These are phyloP conservation scores for Amphirosellinia nigrospora DNA, from an alignment of 495 filamentous ascomycete species.

Conservation along the genomic window DNA sequence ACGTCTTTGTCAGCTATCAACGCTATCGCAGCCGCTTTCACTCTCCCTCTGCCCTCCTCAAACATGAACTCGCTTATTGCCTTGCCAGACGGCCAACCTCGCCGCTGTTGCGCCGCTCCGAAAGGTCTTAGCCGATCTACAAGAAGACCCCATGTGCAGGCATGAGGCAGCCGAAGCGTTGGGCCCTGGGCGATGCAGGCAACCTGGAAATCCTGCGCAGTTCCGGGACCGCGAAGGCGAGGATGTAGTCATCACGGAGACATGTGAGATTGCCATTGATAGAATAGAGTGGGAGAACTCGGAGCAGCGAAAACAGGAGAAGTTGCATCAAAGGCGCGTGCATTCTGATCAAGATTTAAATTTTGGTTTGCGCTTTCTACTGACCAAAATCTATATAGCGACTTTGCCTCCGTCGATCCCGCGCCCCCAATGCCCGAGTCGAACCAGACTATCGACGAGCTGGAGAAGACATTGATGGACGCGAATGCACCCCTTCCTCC, in stretches of 20 bases:
- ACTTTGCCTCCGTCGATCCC: constrained; percentile 94
- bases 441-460: constrained; percentile 68
- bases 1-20: constrained; percentile 78
- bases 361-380: constrained; percentile 24
- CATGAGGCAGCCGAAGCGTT: constrained; percentile 97
- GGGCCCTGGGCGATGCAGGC: constrained; percentile 76
- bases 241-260: constrained; percentile 83
- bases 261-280: constrained; percentile 94
- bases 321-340: constrained; percentile 78
- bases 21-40: constrained; percentile 88
- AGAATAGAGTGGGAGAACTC: constrained; percentile 93
- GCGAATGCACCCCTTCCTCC: constrained; percentile 78
- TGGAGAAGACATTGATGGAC: constrained; percentile 80
- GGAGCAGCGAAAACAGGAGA: constrained; percentile 71
- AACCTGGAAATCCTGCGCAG: constrained; percentile 74
- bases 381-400: constrained; percentile 56
- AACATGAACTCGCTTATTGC: constrained; percentile 97
- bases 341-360: constrained; percentile 16
- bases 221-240: constrained; percentile 75
- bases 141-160: constrained; percentile 92
- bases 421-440: constrained; percentile 82
- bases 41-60: constrained; percentile 84
- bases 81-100: constrained; percentile 81
- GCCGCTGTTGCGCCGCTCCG: constrained; percentile 77
- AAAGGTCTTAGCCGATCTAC: constrained; percentile 73